Evolutionary conservation across 2,329 filamentous ascomycete species (phyloP).

Genomic region (Myriangium duriaei): DNA sequence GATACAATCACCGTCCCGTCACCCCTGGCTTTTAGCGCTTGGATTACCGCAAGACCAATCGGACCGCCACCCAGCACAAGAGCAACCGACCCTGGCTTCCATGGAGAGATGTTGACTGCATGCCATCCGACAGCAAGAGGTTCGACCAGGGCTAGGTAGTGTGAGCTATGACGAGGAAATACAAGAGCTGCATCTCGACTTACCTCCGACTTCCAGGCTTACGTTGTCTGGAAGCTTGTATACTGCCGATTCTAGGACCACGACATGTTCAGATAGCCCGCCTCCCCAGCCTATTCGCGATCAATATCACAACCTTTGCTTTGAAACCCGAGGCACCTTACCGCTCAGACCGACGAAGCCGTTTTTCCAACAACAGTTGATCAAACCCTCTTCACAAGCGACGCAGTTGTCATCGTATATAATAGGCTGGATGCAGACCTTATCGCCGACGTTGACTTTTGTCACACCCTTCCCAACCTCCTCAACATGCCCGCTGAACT

Average conservation of each 20-base stretch:
- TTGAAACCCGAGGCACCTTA: no score
- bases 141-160: slow-evolving; percentile 37
- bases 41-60: slow-evolving; percentile 40
- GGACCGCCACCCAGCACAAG: slow-evolving; percentile 42
- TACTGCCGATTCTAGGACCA: slow-evolving; percentile 35
- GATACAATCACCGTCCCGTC: slow-evolving; percentile 41
- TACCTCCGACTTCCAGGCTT: slow-evolving; percentile 36
- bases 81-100: slow-evolving; percentile 33
- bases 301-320: neutral
- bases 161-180: neutral
- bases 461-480: slow-evolving; percentile 39
- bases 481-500: slow-evolving; percentile 40
- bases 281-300: slow-evolving; percentile 34
- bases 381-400: slow-evolving; percentile 38
- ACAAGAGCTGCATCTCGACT: slow-evolving; percentile 7
- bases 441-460: slow-evolving; percentile 33
- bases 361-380: slow-evolving; percentile 43
- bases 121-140: slow-evolving; percentile 45
- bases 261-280: slow-evolving; percentile 39
- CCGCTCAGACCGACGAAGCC: slow-evolving; percentile 41
- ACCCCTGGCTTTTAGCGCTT: slow-evolving; percentile 32
- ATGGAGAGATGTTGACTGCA: slow-evolving; percentile 39
- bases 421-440: slow-evolving; percentile 40
- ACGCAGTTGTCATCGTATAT: slow-evolving; percentile 43
- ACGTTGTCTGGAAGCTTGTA: slow-evolving; percentile 40